Evolutionary conservation across 2,329 filamentous ascomycete genomes (phyloP).

Genomic region (Apiospora sp.): DNA sequence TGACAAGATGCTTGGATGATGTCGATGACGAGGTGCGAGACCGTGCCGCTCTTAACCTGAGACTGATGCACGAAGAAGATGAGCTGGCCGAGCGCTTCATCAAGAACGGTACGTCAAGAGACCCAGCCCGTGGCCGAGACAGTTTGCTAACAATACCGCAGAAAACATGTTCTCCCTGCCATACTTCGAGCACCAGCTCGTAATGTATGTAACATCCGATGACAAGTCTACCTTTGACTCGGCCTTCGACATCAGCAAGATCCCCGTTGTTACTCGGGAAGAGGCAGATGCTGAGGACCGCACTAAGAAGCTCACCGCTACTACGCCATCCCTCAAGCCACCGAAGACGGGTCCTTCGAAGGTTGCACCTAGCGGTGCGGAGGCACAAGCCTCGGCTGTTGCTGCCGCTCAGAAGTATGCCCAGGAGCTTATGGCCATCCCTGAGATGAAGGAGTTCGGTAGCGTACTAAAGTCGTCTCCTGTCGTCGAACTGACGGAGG

Average conservation of each 20-base stretch:
- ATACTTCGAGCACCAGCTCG: conserved; percentile 95
- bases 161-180: conserved; percentile 96
- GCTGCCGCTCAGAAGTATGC: conserved; percentile 89
- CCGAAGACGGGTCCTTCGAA: conserved; percentile 83
- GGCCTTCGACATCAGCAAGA: conserved; percentile 89
- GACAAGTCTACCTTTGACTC: conserved; percentile 84
- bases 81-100: conserved; percentile 87
- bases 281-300: conserved; percentile 96
- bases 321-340: conserved; percentile 92
- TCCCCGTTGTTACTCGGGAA: conserved; percentile 93
- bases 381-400: conserved; percentile 78
- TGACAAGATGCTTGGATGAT: conserved; percentile 93
- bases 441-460: conserved; percentile 90
- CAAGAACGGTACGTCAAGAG: conserved; percentile 75
- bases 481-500: conserved; percentile 89
- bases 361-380: conserved; percentile 71
- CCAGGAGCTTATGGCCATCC: conserved; percentile 85
- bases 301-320: conserved; percentile 94
- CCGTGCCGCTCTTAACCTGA: conserved; percentile 89
- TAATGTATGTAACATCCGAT: conserved; percentile 95
- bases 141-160: conserved; percentile 48
- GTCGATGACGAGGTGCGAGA: conserved; percentile 98
- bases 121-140: not conserved
- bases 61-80: conserved; percentile 91
- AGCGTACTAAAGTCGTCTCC: conserved; percentile 89